Conservation (phyloP, 2,329 filamentous ascomycete genomes). For the Ophiocordyceps sinensis region DNA sequence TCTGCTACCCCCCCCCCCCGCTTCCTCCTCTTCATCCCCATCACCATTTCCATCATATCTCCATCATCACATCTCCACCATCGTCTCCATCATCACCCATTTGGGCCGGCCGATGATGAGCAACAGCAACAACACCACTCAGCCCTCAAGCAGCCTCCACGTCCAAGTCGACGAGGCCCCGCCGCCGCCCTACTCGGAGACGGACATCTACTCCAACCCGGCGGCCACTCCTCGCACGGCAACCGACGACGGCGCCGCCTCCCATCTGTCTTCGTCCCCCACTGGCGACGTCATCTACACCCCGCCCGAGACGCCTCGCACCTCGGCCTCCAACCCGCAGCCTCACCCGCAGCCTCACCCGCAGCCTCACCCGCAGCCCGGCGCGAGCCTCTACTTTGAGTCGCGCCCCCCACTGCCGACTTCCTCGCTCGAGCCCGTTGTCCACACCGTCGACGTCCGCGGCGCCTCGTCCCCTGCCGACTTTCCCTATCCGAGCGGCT, state of each 20-base stretch:
- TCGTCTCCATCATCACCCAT: not conserved
- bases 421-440: conserved; percentile 10
- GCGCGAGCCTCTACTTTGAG: conserved; percentile 27
- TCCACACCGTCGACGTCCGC: conserved; percentile 20
- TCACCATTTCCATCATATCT: too few relatives aligned
- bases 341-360: conserved; percentile 8
- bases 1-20: too few relatives aligned
- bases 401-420: conserved; percentile 21
- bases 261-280: conserved; percentile 20
- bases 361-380: conserved; percentile 5
- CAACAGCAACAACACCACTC: conserved; percentile 3
- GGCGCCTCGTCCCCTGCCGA: conserved; percentile 23
- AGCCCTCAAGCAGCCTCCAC: conserved; percentile 4
- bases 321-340: conserved; percentile 6
- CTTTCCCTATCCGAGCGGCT: conserved; percentile 26
- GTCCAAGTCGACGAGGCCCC: conserved; percentile 22
- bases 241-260: conserved; percentile 20
- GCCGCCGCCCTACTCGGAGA: conserved; percentile 40
- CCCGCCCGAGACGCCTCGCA: conserved; percentile 31
- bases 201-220: conserved; percentile 36
- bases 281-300: conserved; percentile 30
- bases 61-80: too few relatives aligned
- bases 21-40: too few relatives aligned
- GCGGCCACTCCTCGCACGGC: conserved; percentile 12
- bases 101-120: conserved; percentile 4